Conservation (phyloP, 2,329 filamentous ascomycete genomes). For the Lachnellula suecica region DNA sequence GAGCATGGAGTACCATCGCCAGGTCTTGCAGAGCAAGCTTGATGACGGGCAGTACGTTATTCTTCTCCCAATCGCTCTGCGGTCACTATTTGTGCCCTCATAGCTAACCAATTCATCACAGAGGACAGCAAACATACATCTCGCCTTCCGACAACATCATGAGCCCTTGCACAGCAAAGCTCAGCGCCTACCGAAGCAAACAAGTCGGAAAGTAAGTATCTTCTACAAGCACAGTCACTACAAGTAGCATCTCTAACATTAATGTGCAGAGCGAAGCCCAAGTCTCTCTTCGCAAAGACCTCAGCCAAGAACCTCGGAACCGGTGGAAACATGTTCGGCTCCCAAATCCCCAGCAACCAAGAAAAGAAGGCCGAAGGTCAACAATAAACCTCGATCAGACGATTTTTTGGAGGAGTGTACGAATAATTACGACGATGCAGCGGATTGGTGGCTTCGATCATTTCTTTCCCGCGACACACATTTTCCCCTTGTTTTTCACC, state of each 20-base stretch:
- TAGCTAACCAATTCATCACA: conserved; percentile 22
- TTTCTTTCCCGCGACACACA: background rate
- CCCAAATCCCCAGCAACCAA: conserved; percentile 12
- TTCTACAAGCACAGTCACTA: background rate
- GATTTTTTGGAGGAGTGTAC: background rate
- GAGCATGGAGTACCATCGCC: conserved; percentile 77
- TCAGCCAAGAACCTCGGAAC: conserved; percentile 59
- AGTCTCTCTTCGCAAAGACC: conserved; percentile 66
- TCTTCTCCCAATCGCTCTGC: background rate
- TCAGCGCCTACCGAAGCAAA: conserved; percentile 77
- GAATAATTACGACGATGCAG: conserved; percentile 1
- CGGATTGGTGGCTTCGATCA: background rate
- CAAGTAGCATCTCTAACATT: background rate
- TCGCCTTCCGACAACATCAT: conserved; percentile 88
- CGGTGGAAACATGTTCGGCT: conserved; percentile 26
- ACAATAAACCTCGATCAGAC: conserved; percentile 1
- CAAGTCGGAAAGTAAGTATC: conserved; percentile 70
- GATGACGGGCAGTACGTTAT: conserved; percentile 60
- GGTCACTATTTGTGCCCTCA: conserved; percentile 1
- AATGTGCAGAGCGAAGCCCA: conserved; percentile 57
- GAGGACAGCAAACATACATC: conserved; percentile 53
- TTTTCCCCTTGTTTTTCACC: background rate
- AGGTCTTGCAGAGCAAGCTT: conserved; percentile 72
- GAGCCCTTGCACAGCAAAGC: conserved; percentile 82
- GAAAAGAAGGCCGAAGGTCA: conserved; percentile 17